Percentiles rank a stretch among this genome's conserved stretches.
Evolutionary conservation across 2,329 filamentous ascomycete species (phyloP).

Genomic region (Cercospora berteroae): DNA sequence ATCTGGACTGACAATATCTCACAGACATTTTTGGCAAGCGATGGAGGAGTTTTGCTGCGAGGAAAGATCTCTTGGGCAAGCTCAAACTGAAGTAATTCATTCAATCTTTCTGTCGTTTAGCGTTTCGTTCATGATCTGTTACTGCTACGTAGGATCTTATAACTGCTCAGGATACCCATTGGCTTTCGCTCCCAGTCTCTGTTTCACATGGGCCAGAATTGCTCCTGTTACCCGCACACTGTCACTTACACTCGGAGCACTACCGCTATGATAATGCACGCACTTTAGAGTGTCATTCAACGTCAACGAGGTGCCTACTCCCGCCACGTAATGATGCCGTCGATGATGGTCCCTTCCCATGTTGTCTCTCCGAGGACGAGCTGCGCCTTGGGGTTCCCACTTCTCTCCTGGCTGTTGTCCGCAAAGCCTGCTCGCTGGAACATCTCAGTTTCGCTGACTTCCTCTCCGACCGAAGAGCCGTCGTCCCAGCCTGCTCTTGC

Average conservation of each 20-base stretch:
- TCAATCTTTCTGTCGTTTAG: neutral
- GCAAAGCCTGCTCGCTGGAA: slow-evolving; percentile 11
- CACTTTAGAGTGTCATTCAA: neutral
- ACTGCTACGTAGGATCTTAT: neutral
- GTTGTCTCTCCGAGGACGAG: slow-evolving; percentile 4
- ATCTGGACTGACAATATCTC: neutral
- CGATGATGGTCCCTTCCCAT: slow-evolving; percentile 4
- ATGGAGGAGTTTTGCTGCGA: slow-evolving; percentile 70
- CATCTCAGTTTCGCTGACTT: slow-evolving; percentile 7
- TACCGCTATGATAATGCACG: neutral
- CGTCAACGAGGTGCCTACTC: neutral
- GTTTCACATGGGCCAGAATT: neutral
- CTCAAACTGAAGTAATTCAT: slow-evolving; percentile 12
- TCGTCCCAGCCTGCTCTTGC: neutral
- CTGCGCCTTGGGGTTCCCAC: neutral
- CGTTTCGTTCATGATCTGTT: neutral
- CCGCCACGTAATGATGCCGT: slow-evolving; percentile 6
- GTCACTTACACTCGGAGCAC: neutral
- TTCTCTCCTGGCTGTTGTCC: neutral
- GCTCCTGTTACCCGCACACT: neutral
- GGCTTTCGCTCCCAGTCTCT: neutral
- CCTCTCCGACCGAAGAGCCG: neutral
- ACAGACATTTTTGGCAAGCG: slow-evolving; percentile 76
- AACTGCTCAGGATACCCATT: neutral
- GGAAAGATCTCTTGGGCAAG: slow-evolving; percentile 64